Evolutionary conservation across 306 rosid genomes (phyloP).

Genomic region (Spatholobus suberectus): DNA sequence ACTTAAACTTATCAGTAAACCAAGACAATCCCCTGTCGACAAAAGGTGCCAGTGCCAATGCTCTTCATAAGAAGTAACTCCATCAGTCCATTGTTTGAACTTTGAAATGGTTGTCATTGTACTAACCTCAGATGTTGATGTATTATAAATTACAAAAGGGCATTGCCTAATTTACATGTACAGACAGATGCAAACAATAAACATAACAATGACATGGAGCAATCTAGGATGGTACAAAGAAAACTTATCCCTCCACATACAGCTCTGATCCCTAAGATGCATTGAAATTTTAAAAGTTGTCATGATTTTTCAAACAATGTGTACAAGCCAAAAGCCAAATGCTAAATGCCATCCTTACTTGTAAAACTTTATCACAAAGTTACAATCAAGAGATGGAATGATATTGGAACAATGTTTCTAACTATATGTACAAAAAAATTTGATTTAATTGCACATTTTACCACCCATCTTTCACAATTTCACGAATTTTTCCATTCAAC

Average conservation of each 20-base stretch:
- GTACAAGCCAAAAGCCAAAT: constrained; percentile 20
- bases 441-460: too few relatives aligned
- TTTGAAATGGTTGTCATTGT: constrained; percentile 27
- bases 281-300: neutral
- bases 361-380: neutral
- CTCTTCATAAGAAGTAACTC: constrained; percentile 60
- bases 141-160: constrained; percentile 19
- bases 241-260: neutral
- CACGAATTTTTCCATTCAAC: too few relatives aligned
- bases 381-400: constrained; percentile 1
- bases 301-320: constrained; percentile 13
- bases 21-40: constrained; percentile 81
- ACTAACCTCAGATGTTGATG: constrained; percentile 13
- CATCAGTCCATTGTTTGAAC: too few relatives aligned
- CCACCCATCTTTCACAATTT: too few relatives aligned
- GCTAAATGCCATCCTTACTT: neutral
- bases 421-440: neutral
- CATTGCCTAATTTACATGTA: neutral
- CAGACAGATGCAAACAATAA: constrained; percentile 23
- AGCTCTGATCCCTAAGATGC: neutral
- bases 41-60: constrained; percentile 84
- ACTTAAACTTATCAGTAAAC: constrained; percentile 79
- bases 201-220: neutral
- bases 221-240: neutral
- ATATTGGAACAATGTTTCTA: neutral